Evolutionary conservation across 2,329 filamentous ascomycete genomes (phyloP), one percentile per base, ranked within the genome.

Genomic region (Aaosphaeria arxii): DNA sequence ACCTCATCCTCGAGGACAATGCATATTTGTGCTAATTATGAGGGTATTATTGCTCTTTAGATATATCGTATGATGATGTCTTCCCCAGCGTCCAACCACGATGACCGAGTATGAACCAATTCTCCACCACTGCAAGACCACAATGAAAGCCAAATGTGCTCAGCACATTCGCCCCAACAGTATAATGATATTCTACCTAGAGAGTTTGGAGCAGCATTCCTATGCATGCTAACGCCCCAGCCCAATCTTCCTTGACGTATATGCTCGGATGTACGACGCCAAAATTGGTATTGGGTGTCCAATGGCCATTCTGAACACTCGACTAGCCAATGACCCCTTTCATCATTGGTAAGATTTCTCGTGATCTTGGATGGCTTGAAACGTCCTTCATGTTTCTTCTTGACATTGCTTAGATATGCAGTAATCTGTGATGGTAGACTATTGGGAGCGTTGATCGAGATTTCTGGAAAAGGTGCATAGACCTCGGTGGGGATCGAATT

Each of bases 321-420:
- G 4, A 96, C 59, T 2, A 76, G 67, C 91, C 91, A 96, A 68
- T 88, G 84, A 0, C 91, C 91, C 11, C 91, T 79, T 65, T 95
- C 90, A 35, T 86, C 79, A 0, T 71, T 69, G 3, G 77, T 70
- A 1, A 87, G 70, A 0, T 68, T 62, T 4, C 85, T 75, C 1
- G 71, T 70, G 44, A 80, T 52, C 5, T 42, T 52, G 3, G 55
- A 40, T 11, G 72, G 71, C 24, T 60, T 61, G 53, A 70, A 77
- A 6, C 59, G 56, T 5, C 44, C 51, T 17, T 57, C 47, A 17
- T 69, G 59, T 7, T 66, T 59, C 7, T 49, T 46, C 11, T 72
- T 68, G 9, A 64, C 53, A 3, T 47, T 42, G 29, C 52, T 40
- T 11, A 70, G 56, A 28, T 57, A 47, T 28, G 43, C 44, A 3